Percentiles rank a stretch among this genome's conserved stretches.
Conservation (phyloP, 2,329 filamentous ascomycete species). For the Thyridium curvatum region DNA sequence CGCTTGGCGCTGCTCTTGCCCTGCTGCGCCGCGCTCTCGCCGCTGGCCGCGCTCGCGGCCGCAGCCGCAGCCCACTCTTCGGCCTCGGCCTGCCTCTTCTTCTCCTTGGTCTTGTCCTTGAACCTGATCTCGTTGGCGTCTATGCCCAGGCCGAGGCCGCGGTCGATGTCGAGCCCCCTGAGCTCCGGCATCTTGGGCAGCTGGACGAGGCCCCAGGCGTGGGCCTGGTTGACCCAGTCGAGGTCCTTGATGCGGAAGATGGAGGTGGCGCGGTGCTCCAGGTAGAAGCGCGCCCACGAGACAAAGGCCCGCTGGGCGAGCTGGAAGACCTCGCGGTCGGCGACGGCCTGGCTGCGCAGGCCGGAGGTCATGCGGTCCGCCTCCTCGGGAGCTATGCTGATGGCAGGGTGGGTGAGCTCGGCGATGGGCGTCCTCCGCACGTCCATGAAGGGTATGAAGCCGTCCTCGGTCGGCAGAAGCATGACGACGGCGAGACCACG, state of each 20-base stretch:
- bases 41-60: constrained; percentile 20
- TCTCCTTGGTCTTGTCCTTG: constrained; percentile 66
- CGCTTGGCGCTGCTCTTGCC: constrained; percentile 43
- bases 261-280: constrained; percentile 81
- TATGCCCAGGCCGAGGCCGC: constrained; percentile 53
- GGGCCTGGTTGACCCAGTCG: constrained; percentile 76
- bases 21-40: constrained; percentile 27
- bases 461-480: constrained; percentile 82
- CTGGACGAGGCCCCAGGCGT: constrained; percentile 78
- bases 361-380: constrained; percentile 32
- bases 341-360: constrained; percentile 29
- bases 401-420: constrained; percentile 49
- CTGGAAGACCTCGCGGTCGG: constrained; percentile 68
- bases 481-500: constrained; percentile 81
- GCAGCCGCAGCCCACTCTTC: constrained; percentile 38
- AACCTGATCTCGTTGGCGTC: constrained; percentile 66
- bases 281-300: constrained; percentile 87
- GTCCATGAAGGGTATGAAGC: constrained; percentile 81
- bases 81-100: constrained; percentile 52
- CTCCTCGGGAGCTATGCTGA: constrained; percentile 55
- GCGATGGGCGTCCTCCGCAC: constrained; percentile 80
- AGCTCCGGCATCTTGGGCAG: constrained; percentile 93
- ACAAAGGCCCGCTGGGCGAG: constrained; percentile 90
- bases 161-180: constrained; percentile 59
- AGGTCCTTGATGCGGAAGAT: constrained; percentile 82